phyloP scores from a whole-genome alignment of 371 early-diverging fungal species.

The Mucor plumbeus region DNA sequence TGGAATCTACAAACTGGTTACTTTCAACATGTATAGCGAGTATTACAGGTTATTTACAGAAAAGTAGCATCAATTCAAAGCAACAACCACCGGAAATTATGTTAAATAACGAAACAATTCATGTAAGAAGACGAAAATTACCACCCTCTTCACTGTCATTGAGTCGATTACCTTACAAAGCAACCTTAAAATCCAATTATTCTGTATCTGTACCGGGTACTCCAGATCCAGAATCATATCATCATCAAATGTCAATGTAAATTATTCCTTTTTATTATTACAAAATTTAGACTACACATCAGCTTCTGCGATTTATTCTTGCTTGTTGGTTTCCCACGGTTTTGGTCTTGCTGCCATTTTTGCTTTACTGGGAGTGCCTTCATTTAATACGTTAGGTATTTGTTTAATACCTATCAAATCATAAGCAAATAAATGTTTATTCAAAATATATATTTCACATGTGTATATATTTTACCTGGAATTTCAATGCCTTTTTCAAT shows the following conservation, averaged over 20 bases:
- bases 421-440: neutral
- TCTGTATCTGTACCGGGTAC: constrained; percentile 32
- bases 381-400: constrained; percentile 57
- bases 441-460: neutral
- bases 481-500: constrained; percentile 57
- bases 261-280: neutral
- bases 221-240: constrained; percentile 30
- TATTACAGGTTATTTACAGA: neutral
- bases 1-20: constrained; percentile 37
- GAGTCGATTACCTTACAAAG: constrained; percentile 26
- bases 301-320: neutral
- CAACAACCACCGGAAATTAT: constrained; percentile 5
- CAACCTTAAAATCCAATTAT: constrained; percentile 27
- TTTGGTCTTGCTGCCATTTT: constrained; percentile 51
- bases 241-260: constrained; percentile 18
- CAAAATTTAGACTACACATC: neutral
- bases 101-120: neutral
- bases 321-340: constrained; percentile 49
- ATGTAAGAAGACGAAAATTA: constrained; percentile 18
- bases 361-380: constrained; percentile 52
- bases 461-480: constrained; percentile 45
- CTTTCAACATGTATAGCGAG: constrained; percentile 20
- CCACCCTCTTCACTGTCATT: constrained; percentile 26
- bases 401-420: constrained; percentile 49
- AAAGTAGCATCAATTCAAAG: neutral